Evolutionary conservation across 495 filamentous ascomycete genomes (phyloP).

Genomic region (Aspergillus sclerotiicarbonarius): DNA sequence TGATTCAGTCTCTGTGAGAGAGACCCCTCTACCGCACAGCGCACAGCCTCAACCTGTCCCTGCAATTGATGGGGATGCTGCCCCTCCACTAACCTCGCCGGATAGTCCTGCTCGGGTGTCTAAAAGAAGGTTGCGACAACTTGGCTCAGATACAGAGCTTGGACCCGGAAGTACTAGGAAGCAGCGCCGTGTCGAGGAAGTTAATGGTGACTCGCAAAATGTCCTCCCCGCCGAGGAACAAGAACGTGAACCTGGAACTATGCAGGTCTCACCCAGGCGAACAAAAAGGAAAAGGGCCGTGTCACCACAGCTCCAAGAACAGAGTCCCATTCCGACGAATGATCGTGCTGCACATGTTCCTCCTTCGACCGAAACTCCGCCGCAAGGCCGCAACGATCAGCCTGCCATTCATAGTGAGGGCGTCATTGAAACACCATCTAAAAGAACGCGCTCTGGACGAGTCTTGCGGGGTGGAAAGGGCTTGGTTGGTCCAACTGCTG

Average conservation of each 20-base stretch:
- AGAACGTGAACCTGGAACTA: background rate
- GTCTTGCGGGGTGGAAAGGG: background rate
- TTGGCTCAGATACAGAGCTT: background rate
- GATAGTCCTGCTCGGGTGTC: background rate
- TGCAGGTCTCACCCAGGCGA: background rate
- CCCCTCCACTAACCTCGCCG: background rate
- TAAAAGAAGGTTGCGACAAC: conserved; percentile 10
- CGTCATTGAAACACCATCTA: background rate
- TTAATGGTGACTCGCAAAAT: background rate
- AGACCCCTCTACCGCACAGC: background rate
- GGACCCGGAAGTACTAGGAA: conserved; percentile 6
- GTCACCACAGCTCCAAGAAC: background rate
- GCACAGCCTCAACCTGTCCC: background rate
- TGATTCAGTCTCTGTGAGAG: background rate
- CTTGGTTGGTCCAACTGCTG: background rate
- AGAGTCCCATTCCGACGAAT: background rate
- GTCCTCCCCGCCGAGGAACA: background rate
- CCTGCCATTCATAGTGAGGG: background rate
- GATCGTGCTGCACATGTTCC: background rate
- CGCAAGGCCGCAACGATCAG: background rate
- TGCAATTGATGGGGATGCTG: background rate
- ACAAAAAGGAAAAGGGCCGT: conserved; percentile 15
- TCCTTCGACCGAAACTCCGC: background rate
- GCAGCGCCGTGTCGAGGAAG: conserved; percentile 6
- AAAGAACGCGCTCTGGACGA: background rate